These are phyloP conservation scores for Linnemannia exigua DNA, from an alignment of 192 early-diverging fungal species.

Conservation along the genomic window DNA sequence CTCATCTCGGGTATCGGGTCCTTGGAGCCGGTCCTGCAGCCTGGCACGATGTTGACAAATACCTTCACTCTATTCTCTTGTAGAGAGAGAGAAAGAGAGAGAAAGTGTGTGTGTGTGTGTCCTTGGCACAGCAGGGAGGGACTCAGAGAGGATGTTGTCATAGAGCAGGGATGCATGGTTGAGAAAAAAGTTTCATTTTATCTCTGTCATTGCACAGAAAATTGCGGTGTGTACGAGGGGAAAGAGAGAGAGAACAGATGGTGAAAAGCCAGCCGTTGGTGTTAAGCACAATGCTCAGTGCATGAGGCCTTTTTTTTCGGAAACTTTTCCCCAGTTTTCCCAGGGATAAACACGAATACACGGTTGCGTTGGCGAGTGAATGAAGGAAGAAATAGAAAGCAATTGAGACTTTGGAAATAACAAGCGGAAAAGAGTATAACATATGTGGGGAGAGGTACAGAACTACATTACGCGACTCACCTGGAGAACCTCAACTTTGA, in stretches of 20 bases:
- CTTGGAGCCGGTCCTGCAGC: constrained; percentile 17
- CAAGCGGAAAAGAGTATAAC: neutral
- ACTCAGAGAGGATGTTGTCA: neutral
- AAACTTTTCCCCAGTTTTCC: constrained; percentile 5
- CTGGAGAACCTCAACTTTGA: too few relatives aligned
- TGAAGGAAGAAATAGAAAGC: neutral
- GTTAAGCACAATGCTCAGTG: neutral
- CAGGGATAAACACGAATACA: constrained; percentile 4
- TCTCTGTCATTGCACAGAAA: neutral
- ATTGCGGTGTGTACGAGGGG: too few relatives aligned
- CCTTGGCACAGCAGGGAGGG: too few relatives aligned
- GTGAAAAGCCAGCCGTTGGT: too few relatives aligned
- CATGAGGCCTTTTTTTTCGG: neutral
- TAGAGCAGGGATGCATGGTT: neutral
- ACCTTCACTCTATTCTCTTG: constrained; percentile 27
- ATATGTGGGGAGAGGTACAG: neutral
- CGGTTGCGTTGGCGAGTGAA: neutral
- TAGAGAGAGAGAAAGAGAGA: neutral
- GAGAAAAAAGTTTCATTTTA: neutral
- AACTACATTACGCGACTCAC: too few relatives aligned
- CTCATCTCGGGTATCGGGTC: constrained; percentile 49
- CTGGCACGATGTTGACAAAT: constrained; percentile 52
- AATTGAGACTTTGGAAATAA: too few relatives aligned
- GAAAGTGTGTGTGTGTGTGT: too few relatives aligned
- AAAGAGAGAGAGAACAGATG: too few relatives aligned